Evolutionary conservation across 257 asterid genomes (phyloP).

Genomic region (Echites panduratus): DNA sequence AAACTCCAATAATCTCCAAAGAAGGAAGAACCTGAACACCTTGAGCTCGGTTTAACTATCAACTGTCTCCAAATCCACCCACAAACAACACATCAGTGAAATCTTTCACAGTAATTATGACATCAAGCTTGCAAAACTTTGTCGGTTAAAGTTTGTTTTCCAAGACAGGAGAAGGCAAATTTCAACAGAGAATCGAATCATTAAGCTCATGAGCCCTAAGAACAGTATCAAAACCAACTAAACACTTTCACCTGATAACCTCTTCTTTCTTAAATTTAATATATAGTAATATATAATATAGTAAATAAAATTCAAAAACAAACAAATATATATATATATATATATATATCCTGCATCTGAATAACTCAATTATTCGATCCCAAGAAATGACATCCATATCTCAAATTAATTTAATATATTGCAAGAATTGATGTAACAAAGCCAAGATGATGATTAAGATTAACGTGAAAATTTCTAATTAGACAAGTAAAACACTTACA

Average conservation of each 20-base stretch:
- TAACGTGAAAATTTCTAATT: background rate
- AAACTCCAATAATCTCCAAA: background rate
- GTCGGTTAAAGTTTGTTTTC: too few species aligned
- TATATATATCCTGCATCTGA: background rate
- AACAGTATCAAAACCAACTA: background rate
- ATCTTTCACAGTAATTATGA: background rate
- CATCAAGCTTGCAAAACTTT: background rate
- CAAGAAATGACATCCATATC: background rate
- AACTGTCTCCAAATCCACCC: background rate
- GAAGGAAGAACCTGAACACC: background rate
- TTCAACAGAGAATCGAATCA: background rate
- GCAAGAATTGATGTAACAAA: background rate
- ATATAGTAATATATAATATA: background rate
- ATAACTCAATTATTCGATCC: background rate
- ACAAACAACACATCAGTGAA: background rate
- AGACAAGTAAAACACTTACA: background rate
- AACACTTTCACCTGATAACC: background rate
- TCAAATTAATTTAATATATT: background rate
- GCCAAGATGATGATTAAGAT: background rate
- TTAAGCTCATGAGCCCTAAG: background rate
- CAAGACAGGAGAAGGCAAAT: background rate
- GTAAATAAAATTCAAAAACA: background rate
- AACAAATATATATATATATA: too few species aligned
- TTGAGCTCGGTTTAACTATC: background rate
- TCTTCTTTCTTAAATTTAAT: background rate